These are phyloP conservation scores for Actinidia arguta DNA, from an alignment of 179 eudicot genomes.

Conservation along the genomic window DNA sequence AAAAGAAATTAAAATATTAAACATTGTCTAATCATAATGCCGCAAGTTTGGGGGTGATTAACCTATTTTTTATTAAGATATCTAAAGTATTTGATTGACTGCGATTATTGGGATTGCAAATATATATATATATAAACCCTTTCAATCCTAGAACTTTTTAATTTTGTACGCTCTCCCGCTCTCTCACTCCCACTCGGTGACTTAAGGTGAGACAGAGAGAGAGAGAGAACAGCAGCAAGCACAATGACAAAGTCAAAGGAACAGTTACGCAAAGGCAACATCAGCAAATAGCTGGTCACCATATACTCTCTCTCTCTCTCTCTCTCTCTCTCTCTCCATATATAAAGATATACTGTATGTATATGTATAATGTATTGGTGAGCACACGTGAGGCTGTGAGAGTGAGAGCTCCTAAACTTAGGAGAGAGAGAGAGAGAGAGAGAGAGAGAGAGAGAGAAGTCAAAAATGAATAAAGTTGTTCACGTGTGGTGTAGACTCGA, in stretches of 20 bases:
- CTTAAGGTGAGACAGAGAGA: not conserved
- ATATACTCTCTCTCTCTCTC: not conserved
- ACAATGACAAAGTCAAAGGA: not conserved
- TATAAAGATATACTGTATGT: not conserved
- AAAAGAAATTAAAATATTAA: too few species aligned
- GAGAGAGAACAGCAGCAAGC: not conserved
- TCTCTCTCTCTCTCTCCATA: too few species aligned
- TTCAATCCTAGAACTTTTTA: too few species aligned
- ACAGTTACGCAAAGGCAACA: conserved; percentile 8
- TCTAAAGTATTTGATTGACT: not conserved
- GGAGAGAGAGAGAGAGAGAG: too few species aligned
- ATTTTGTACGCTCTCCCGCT: too few species aligned
- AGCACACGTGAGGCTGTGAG: conserved; percentile 7
- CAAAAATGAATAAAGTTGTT: not conserved
- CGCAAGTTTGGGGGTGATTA: conserved; percentile 10
- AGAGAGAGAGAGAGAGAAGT: not conserved
- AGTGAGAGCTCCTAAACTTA: not conserved
- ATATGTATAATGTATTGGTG: not conserved
- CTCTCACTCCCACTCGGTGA: too few species aligned
- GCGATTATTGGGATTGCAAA: not conserved
- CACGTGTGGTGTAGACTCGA: not conserved
- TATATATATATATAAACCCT: not conserved
- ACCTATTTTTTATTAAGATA: not conserved
- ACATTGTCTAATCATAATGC: conserved; percentile 5
- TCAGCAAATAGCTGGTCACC: not conserved